These are phyloP conservation scores for Platismatia glauca DNA, from an alignment of 495 filamentous ascomycete species.

Conservation along the genomic window DNA sequence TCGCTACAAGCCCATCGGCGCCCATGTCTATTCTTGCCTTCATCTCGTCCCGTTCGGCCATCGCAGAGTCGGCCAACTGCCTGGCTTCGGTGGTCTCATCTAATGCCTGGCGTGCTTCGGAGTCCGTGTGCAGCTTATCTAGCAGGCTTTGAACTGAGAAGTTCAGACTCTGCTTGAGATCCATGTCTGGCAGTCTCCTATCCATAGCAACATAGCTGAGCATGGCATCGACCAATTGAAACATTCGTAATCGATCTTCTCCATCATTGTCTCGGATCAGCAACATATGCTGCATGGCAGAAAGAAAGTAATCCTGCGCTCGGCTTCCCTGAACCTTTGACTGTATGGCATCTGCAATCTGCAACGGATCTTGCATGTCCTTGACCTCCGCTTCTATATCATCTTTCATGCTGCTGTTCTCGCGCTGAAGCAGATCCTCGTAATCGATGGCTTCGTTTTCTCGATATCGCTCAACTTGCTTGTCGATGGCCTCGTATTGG, in stretches of 20 bases:
- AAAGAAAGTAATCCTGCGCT: slow-evolving; percentile 91
- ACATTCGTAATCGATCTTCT: slow-evolving; percentile 90
- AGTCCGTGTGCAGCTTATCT: slow-evolving; percentile 92
- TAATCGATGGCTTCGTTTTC: slow-evolving; percentile 96
- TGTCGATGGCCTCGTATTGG: slow-evolving; percentile 97
- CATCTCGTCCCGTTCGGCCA: slow-evolving; percentile 96
- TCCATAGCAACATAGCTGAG: slow-evolving; percentile 99
- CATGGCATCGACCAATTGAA: slow-evolving; percentile 96
- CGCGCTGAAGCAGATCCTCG: slow-evolving; percentile 88
- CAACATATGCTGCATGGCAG: slow-evolving; percentile 88
- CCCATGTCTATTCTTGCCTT: slow-evolving; percentile 83
- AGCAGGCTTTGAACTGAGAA: slow-evolving; percentile 94
- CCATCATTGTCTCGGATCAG: slow-evolving; percentile 87
- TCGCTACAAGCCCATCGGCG: slow-evolving; percentile 86
- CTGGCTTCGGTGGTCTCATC: slow-evolving; percentile 85
- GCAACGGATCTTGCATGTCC: slow-evolving; percentile 85
- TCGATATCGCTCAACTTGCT: slow-evolving; percentile 90
- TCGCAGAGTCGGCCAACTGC: slow-evolving; percentile 87
- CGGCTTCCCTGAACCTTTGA: slow-evolving; percentile 73
- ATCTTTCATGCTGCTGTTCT: slow-evolving; percentile 83
- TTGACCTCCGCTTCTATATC: slow-evolving; percentile 83
- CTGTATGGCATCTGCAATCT: slow-evolving; percentile 91
- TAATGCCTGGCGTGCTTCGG: slow-evolving; percentile 79
- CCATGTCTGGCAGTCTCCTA: slow-evolving; percentile 87
- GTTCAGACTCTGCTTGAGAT: slow-evolving; percentile 92